Evolutionary conservation across 495 filamentous ascomycete genomes (phyloP), one percentile per base, ranked within the genome.

Genomic region (Oidiodendron maius): DNA sequence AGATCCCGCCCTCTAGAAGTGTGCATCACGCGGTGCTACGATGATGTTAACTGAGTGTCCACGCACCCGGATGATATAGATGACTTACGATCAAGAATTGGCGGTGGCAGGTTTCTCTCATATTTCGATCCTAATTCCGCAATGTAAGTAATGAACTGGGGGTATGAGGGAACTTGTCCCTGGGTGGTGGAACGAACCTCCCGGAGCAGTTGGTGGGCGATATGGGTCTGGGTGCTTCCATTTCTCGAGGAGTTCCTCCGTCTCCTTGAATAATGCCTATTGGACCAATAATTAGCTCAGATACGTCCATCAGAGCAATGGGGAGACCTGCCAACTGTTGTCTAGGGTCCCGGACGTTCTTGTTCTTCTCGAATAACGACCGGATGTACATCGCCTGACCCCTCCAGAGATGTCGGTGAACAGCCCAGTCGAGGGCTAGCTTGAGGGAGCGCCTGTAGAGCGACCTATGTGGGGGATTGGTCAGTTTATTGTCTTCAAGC

Each of bases 161-260:
- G 32, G 32, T 35, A 12, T n/a, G n/a, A n/a, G n/a, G n/a, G n/a
- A n/a, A n/a, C n/a, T n/a, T n/a, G n/a, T n/a, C n/a, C n/a, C n/a
- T n/a, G n/a, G n/a, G n/a, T n/a, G n/a, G n/a, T n/a, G 30, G 44
- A n/a, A 62, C 79, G 56, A 76, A 94, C 93, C 93, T 77, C 93
- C 93, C 15, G 93, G 93, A 11, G 93, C 91, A 15, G 89, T 91
- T 6, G 93, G 93, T 40, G 82, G 77, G 47, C 74, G 67, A 62
- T 95, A 97, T 23, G 91, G 89, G 62, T 99, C 93, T 2, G 93
- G 93, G 61, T 99, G 94, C 66, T 96, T 96, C 90, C 90, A 99
- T 58, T 80, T 86, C 58, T 96, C 81, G 51, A 99, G 66, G 45
- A 95, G 60, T 47, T 83, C 82, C 66, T 97, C 93, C 24, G 94